Evolutionary conservation across 192 early-diverging fungal species (phyloP).

Genomic region (Coemansia nantahalensis): DNA sequence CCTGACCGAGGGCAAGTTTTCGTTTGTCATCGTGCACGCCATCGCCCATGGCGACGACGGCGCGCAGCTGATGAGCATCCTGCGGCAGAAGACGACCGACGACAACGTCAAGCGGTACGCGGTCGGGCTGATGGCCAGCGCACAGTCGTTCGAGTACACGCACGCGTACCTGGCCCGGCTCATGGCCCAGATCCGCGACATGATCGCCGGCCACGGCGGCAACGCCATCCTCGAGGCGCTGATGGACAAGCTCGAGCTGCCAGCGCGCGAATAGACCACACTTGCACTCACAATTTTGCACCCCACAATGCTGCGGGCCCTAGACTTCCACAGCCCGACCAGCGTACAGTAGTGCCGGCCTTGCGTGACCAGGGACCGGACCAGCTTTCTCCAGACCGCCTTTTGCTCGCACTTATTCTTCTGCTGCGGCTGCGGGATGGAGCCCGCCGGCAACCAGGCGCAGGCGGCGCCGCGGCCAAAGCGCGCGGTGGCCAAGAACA

Average conservation of each 20-base stretch:
- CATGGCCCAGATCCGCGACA: constrained; percentile 61
- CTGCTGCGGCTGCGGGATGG: too few species aligned
- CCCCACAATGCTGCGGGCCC: too few species aligned
- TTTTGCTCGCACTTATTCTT: too few species aligned
- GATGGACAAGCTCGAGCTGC: constrained; percentile 49
- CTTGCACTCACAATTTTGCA: too few species aligned
- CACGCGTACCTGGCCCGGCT: constrained; percentile 58
- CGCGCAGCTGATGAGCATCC: constrained; percentile 78
- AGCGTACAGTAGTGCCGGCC: too few species aligned
- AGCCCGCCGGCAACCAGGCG: background rate
- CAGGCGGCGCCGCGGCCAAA: background rate
- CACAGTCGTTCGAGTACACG: constrained; percentile 81
- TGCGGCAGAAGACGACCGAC: constrained; percentile 81
- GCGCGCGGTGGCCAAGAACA: constrained; percentile 4
- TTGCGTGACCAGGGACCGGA: too few species aligned
- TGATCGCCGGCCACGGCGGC: constrained; percentile 74
- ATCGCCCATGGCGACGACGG: constrained; percentile 57
- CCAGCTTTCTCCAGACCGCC: too few species aligned
- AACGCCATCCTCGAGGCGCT: constrained; percentile 62
- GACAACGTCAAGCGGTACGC: constrained; percentile 86
- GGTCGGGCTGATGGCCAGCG: constrained; percentile 73
- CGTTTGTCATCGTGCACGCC: constrained; percentile 89
- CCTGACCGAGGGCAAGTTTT: constrained; percentile 98
- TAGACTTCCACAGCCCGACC: too few species aligned
- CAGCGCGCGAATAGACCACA: constrained; percentile 7